Conservation (phyloP, 2,329 filamentous ascomycete genomes). For the Rutstroemia sydowiana region DNA sequence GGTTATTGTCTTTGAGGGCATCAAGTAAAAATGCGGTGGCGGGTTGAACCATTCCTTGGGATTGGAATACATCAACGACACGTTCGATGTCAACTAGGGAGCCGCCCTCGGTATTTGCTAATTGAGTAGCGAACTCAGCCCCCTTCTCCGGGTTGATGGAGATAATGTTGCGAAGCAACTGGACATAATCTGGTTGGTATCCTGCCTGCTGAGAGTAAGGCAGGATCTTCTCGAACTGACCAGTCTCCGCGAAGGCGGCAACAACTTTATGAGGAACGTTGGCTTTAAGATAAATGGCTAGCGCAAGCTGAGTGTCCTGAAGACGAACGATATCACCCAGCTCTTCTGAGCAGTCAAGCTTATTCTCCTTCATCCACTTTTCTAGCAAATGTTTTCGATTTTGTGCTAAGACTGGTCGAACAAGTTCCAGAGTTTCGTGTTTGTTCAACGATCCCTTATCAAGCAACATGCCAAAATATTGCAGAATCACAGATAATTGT, state of each 20-base stretch:
- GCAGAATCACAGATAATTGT: slow-evolving; percentile 87
- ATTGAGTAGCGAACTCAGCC: slow-evolving; percentile 84
- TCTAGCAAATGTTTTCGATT: slow-evolving; percentile 93
- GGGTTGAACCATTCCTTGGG: slow-evolving; percentile 95
- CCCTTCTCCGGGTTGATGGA: slow-evolving; percentile 89
- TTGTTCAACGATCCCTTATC: slow-evolving; percentile 92
- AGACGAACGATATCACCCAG: slow-evolving; percentile 88
- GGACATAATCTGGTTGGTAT: slow-evolving; percentile 93
- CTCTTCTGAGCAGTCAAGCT: slow-evolving; percentile 92
- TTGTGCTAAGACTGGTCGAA: slow-evolving; percentile 84
- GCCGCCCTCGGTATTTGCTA: slow-evolving; percentile 83
- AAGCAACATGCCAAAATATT: slow-evolving; percentile 95
- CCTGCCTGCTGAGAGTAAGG: slow-evolving; percentile 78
- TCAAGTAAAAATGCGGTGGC: slow-evolving; percentile 97
- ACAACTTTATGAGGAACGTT: slow-evolving; percentile 91
- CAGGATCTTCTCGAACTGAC: slow-evolving; percentile 94
- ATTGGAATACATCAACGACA: slow-evolving; percentile 96
- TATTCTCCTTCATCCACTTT: slow-evolving; percentile 96
- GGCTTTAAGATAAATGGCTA: slow-evolving; percentile 84
- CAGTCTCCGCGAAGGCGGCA: slow-evolving; percentile 87
- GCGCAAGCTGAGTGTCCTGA: slow-evolving; percentile 80
- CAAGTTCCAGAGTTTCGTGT: slow-evolving; percentile 89
- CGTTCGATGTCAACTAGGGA: slow-evolving; percentile 87
- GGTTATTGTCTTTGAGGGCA: slow-evolving; percentile 87
- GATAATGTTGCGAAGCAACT: slow-evolving; percentile 74